These are phyloP conservation scores for Bjerkandera adusta DNA, from an alignment of 1,284 basidiomycete species.

Conservation along the genomic window DNA sequence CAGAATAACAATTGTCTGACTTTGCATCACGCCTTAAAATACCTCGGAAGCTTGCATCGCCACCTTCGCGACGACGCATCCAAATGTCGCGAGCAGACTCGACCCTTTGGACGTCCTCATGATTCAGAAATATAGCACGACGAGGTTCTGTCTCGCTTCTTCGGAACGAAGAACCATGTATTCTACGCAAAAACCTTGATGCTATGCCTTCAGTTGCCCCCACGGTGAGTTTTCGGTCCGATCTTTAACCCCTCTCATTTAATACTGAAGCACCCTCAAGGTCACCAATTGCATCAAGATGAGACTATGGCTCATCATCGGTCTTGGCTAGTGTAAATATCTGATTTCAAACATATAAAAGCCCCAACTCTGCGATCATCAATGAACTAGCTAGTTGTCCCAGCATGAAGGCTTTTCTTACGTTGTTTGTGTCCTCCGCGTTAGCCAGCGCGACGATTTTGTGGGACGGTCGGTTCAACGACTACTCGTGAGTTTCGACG, in stretches of 20 bases:
- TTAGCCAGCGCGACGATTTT: slow-evolving; percentile 22
- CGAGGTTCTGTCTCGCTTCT: too few species aligned
- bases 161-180: too few species aligned
- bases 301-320: slow-evolving; percentile 10
- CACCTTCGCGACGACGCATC: too few species aligned
- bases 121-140: too few species aligned
- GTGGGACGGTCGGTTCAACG: slow-evolving; percentile 27
- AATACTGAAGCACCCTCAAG: neutral
- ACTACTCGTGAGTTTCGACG: slow-evolving; percentile 27
- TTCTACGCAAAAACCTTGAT: neutral
- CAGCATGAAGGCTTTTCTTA: slow-evolving; percentile 16
- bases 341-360: slow-evolving; percentile 1
- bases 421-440: slow-evolving; percentile 13
- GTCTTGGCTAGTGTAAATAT: neutral
- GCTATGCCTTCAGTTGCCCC: neutral
- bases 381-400: neutral
- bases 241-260: slow-evolving; percentile 13
- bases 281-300: neutral
- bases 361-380: neutral
- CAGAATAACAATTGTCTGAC: too few species aligned
- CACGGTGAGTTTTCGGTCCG: slow-evolving; percentile 19
- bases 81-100: too few species aligned
- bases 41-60: too few species aligned
- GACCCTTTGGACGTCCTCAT: too few species aligned
- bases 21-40: too few species aligned